Evolutionary conservation across 768 basidiomycete genomes (phyloP), one percentile per base, ranked within the genome.

Genomic region (Xanthoconium purpureum): DNA sequence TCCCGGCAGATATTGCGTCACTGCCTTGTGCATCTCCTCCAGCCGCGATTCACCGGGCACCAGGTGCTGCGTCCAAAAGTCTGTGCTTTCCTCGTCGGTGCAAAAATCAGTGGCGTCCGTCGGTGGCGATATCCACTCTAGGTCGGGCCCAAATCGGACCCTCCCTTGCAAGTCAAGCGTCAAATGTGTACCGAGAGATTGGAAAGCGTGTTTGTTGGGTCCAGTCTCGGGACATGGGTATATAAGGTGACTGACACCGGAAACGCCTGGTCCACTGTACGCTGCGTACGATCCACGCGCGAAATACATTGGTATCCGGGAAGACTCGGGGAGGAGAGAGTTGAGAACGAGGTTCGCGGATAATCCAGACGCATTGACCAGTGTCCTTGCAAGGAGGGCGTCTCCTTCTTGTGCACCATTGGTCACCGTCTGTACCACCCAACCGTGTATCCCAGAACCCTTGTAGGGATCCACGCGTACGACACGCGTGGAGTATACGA

Each of bases 101-200:
- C 72, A 67, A 28, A 69, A 69, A 18, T 69, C 65, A 6, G 50
- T 52, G 47, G 65, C 60, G 20, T 60, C 46, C 6, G 69, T 55
- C 28, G 81, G 80, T 3, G 86, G 84, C 3, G 80, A 75, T 62
- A 97, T 77, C 89, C 91, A 92, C 68, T 97, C 88, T 15, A 97
- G 78, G 66, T 98, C 93, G 6, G 96, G 96, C 0, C 96, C 96
- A 71, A 98, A 98, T 32, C 84, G 83, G 50, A 98, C 80, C 58
- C 89, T 88, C 0, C 91, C 89, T 47, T 87, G 80, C 58, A 98
- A 67, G 70, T 94, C 92, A 42, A 98, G 74, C 29, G 93, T 94
- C 28, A 98, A 77, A 73, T 98, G 97, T 12, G 94, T 95, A 4
- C 97, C 96, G 8, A 98, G 78, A 4, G 90, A 89, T 57, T 91